Evolutionary conservation across 495 filamentous ascomycete species (phyloP).

Genomic region (Penicillium cosmopolitanum): DNA sequence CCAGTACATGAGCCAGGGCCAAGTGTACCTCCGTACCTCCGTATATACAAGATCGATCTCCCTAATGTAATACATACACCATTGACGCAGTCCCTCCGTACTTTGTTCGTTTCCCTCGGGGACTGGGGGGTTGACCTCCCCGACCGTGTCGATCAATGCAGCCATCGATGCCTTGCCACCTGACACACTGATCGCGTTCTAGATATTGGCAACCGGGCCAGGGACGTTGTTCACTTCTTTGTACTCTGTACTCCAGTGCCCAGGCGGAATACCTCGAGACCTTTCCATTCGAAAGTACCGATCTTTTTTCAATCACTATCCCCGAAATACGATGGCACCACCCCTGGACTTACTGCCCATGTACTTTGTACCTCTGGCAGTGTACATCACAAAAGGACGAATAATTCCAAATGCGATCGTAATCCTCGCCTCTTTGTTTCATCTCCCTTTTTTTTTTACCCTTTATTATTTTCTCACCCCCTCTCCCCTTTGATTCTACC

Average conservation of each 20-base stretch:
- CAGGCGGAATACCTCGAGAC: not conserved
- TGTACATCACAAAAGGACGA: not conserved
- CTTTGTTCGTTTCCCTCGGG: conserved; percentile 17
- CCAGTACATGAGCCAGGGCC: too few species aligned
- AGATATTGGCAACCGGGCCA: not conserved
- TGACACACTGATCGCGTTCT: conserved; percentile 18
- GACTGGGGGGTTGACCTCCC: conserved; percentile 18
- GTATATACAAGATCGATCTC: not conserved
- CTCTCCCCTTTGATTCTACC: conserved; percentile 1
- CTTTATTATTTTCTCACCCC: not conserved
- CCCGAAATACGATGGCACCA: not conserved
- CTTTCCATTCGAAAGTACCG: not conserved
- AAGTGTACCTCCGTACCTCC: not conserved
- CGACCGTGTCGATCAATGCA: conserved; percentile 32
- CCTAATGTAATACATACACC: conserved; percentile 1
- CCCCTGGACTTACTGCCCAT: not conserved
- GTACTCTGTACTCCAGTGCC: not conserved
- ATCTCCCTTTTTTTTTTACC: not conserved
- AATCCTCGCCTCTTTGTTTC: not conserved
- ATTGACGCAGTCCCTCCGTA: not conserved
- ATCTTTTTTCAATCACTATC: not conserved
- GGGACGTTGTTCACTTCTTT: not conserved
- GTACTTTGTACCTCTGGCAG: not conserved
- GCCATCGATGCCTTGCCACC: conserved; percentile 28
- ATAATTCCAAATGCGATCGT: conserved; percentile 3